Base-by-base conservation (phyloP, 768 basidiomycete genomes). In the Trametes elegans region DNA sequence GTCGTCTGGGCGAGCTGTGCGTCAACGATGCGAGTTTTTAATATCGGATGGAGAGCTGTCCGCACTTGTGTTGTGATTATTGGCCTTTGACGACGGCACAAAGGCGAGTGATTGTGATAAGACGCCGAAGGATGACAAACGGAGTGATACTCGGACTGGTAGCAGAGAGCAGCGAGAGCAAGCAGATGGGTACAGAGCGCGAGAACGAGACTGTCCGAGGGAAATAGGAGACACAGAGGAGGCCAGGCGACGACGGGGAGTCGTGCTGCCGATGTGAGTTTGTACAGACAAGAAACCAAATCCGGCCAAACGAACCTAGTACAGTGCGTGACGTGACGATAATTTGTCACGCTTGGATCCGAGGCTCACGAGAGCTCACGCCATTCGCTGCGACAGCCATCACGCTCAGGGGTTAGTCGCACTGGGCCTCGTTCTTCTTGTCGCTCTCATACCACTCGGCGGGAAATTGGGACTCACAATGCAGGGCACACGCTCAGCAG, bases 231-330 rank as follows among this genome's bases (percentile, higher is more conserved):
- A n/a, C 9, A 49, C 40, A 13, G 40, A n/a, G 29, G 29, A 39
- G 31, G 40, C 48, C 31, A 50, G 59, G 38, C 36, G 54, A 47
- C 42, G 36, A 44, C 26, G 49, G 8, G 44, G 28, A 39, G 47
- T 35, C 49, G 49, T 24, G 50, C 34, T 53, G 44, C 38, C 45
- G 57, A 53, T 40, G 63, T 58, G 62, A 55, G 64, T 59, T 64
- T 61, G 62, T 66, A 63, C 58, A 59, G 57, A 63, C 64, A 68
- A 66, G 65, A 66, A 64, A 64, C 67, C 67, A 66, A 66, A 68
- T 68, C 54, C 42, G 67, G 65, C 61, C 54, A 67, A 57, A 61
- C 64, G 59, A 68, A 65, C 64, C 60, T 64, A 60, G 57, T 66
- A 57, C 60, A 62, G 63, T 49, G 55, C 52, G 67, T 68, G 65